phyloP scores from a whole-genome alignment of 768 basidiomycete species.

The Trametes sanguinea region DNA sequence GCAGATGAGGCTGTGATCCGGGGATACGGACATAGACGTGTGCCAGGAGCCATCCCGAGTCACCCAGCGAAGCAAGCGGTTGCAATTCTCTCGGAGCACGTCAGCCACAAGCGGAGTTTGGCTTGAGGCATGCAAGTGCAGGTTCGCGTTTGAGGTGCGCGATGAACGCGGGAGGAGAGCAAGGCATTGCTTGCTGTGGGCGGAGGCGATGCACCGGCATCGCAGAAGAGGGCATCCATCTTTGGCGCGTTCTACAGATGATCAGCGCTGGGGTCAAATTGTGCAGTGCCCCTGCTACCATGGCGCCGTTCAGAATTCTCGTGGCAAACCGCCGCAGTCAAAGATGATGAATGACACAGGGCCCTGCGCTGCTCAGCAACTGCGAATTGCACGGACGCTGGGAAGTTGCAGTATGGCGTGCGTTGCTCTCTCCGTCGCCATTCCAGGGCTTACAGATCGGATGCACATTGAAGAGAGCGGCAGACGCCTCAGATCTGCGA shows the following conservation, averaged over 20 bases:
- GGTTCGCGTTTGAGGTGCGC: slow-evolving; percentile 1
- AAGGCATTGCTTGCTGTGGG: neutral
- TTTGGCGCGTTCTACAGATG: neutral
- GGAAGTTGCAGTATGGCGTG: too few relatives aligned
- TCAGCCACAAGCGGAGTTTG: neutral
- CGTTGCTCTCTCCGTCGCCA: too few relatives aligned
- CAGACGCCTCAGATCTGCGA: too few relatives aligned
- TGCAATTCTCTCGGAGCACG: neutral
- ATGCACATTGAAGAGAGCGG: too few relatives aligned
- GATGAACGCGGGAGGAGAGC: neutral
- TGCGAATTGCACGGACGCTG: too few relatives aligned
- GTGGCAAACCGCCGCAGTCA: too few relatives aligned
- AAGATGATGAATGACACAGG: too few relatives aligned
- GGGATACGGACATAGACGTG: neutral
- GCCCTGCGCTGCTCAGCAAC: too few relatives aligned
- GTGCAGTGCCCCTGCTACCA: neutral
- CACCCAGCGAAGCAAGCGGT: neutral
- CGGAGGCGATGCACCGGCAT: slow-evolving; percentile 8
- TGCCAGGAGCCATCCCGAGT: slow-evolving; percentile 6
- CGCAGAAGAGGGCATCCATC: neutral
- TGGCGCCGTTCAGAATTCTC: too few relatives aligned
- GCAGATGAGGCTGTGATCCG: slow-evolving; percentile 11
- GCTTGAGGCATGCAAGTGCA: neutral
- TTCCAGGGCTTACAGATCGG: too few relatives aligned
- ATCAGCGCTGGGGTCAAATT: neutral